phyloP scores from a whole-genome alignment of 768 basidiomycete genomes.

The Baorangia bicolor region DNA sequence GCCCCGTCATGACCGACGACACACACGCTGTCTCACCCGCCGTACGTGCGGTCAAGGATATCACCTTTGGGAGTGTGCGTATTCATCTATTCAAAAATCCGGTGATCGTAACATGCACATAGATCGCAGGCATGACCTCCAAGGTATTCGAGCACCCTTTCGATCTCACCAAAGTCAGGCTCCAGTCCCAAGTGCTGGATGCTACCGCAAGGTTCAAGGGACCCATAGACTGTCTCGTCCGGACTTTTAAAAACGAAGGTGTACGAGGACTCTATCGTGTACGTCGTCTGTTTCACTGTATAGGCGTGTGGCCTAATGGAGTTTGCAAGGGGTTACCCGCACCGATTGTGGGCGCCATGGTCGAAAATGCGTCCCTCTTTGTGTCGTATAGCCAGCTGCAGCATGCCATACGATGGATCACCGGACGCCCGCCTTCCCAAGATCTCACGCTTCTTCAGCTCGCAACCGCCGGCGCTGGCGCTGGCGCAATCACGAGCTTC shows the following conservation, averaged over 20 bases:
- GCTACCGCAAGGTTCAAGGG: conserved; percentile 71
- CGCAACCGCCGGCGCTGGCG: conserved; percentile 79
- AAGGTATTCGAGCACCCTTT: conserved; percentile 93
- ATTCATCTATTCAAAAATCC: neutral
- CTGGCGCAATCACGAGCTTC: conserved; percentile 84
- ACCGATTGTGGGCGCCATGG: conserved; percentile 89
- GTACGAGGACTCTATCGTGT: conserved; percentile 85
- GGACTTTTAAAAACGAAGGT: conserved; percentile 83
- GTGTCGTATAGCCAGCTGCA: conserved; percentile 80
- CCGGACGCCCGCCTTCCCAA: conserved; percentile 35
- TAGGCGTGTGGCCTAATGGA: neutral
- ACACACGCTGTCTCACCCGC: conserved; percentile 14
- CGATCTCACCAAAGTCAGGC: conserved; percentile 90
- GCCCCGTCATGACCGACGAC: conserved; percentile 23
- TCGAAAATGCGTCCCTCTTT: conserved; percentile 88
- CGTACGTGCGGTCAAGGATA: conserved; percentile 41
- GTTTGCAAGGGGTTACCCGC: conserved; percentile 79
- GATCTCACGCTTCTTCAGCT: conserved; percentile 67
- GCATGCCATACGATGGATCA: conserved; percentile 48
- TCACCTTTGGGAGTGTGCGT: conserved; percentile 59
- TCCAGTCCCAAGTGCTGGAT: conserved; percentile 88
- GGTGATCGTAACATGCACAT: neutral
- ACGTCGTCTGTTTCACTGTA: conserved; percentile 27
- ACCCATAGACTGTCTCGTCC: conserved; percentile 80
- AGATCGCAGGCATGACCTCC: conserved; percentile 86